Base-by-base conservation (phyloP, 2,329 filamentous ascomycete genomes). In the Cercospora janseana region DNA sequence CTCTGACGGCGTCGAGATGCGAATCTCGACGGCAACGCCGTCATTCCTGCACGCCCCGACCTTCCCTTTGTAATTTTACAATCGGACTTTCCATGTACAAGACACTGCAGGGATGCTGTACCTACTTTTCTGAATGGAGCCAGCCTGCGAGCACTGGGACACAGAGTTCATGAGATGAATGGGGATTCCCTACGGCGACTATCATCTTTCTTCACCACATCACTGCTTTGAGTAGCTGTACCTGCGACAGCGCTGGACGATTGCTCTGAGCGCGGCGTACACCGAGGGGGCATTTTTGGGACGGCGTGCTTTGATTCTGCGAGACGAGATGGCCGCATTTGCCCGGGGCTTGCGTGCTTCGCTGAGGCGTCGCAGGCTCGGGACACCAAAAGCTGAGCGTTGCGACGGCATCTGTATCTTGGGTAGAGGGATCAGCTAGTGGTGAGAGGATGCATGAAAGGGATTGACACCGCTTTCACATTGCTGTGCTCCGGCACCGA, bases 201-300 rank as follows among this genome's bases (percentile, higher is more conserved):
- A 50, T 40, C 34, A 49, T 54, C 40, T 58, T 58, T 55, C 52
- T 55, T 55, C 50, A n/a, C n/a, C n/a, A 52, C 47, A 58, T 49
- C 34, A 54, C 45, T 56, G 49, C 52, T 47, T 58, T 53, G 52
- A 54, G 53, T 53, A 56, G 44, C 53, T 54, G 52, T 50, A 54
- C 51, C 46, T 52, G 51, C 40, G 52, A 31, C 35, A 52, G 40
- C 41, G 49, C 46, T 48, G 51, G 20, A 28, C 31, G 52, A 32
- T 43, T 29, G 46, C 51, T 57, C 46, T 29, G 15, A 35, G 44
- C 44, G 45, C 34, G 18, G 46, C 51, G 35, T 41, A 46, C 41
- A n/a, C n/a, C n/a, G 56, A 45, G 40, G 34, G 27, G 50, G 50
- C 51, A 52, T 51, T 48, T 50, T 50, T 35, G 55, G 50, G 37